Conservation (phyloP, 1,139 yeast genomes). For the Suhomyces guaymorum region DNA sequence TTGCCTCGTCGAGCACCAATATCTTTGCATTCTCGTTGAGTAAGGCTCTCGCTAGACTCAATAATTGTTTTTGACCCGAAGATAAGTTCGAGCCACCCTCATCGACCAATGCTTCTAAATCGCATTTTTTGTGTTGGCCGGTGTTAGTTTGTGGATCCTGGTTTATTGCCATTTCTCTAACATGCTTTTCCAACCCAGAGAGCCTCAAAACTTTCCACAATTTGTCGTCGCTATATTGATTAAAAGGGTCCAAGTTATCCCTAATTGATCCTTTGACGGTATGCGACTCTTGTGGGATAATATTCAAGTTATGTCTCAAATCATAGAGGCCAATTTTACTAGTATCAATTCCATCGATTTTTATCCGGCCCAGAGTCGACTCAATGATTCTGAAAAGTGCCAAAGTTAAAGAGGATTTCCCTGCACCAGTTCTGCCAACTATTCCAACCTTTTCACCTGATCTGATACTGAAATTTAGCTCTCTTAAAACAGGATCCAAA, state of each 20-base stretch:
- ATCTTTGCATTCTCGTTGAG: conserved; percentile 28
- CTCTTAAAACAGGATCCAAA: conserved; percentile 29
- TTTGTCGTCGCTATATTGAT: conserved; percentile 24
- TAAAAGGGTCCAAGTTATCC: conserved; percentile 33
- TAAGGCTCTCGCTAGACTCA: conserved; percentile 41
- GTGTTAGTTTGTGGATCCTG: conserved; percentile 19
- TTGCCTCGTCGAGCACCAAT: conserved; percentile 29
- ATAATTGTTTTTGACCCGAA: conserved; percentile 39
- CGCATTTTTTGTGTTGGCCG: conserved; percentile 14
- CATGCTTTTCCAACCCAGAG: conserved; percentile 32
- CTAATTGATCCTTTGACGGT: conserved; percentile 32
- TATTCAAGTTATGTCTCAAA: conserved; percentile 29
- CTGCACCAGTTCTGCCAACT: conserved; percentile 37
- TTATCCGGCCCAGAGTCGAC: conserved; percentile 28
- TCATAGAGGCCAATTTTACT: conserved; percentile 29
- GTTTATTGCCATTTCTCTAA: conserved; percentile 29
- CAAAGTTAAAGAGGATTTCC: conserved; percentile 32
- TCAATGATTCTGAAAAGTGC: conserved; percentile 35
- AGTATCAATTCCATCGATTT: conserved; percentile 29
- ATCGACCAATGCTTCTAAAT: conserved; percentile 25
- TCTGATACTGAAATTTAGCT: conserved; percentile 23
- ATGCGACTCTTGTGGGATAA: conserved; percentile 36
- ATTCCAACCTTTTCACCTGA: conserved; percentile 32
- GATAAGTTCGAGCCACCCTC: conserved; percentile 42
- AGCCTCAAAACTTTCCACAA: conserved; percentile 32